Evolutionary conservation across 441 rosid genomes (phyloP).

Genomic region (Adansonia rubrostipa): DNA sequence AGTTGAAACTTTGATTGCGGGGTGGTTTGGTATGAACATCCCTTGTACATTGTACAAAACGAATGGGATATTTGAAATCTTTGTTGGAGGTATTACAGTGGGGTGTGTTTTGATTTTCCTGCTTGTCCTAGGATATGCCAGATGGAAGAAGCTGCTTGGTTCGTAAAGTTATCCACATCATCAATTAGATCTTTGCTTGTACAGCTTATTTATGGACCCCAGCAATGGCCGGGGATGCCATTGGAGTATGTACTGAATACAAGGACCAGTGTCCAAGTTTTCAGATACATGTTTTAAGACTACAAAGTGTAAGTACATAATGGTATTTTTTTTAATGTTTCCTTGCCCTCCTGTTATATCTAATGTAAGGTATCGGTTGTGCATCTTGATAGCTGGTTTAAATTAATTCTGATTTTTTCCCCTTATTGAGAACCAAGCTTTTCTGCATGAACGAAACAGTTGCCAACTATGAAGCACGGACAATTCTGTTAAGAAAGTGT

Average conservation of each 20-base stretch:
- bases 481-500: too few relatives aligned
- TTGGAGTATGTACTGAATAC: background rate
- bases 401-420: background rate
- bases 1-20: constrained; percentile 71
- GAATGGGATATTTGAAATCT: constrained; percentile 52
- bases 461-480: background rate
- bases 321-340: background rate
- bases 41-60: constrained; percentile 50
- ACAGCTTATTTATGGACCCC: background rate
- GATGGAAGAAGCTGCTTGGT: constrained; percentile 95
- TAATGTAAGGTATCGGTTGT: background rate
- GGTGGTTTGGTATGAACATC: constrained; percentile 88
- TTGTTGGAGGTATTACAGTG: constrained; percentile 55
- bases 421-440: background rate
- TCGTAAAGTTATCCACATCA: constrained; percentile 36
- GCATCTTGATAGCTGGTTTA: background rate
- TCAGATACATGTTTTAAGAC: background rate
- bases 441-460: background rate
- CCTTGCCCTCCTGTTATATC: background rate
- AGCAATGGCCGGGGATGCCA: background rate
- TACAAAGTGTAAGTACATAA: background rate
- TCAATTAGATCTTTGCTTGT: background rate
- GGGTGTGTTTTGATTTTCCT: constrained; percentile 67
- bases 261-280: background rate
- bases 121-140: constrained; percentile 79